These are phyloP conservation scores for Cordyceps farinosa DNA, from an alignment of 2,329 filamentous ascomycete genomes.

Conservation along the genomic window DNA sequence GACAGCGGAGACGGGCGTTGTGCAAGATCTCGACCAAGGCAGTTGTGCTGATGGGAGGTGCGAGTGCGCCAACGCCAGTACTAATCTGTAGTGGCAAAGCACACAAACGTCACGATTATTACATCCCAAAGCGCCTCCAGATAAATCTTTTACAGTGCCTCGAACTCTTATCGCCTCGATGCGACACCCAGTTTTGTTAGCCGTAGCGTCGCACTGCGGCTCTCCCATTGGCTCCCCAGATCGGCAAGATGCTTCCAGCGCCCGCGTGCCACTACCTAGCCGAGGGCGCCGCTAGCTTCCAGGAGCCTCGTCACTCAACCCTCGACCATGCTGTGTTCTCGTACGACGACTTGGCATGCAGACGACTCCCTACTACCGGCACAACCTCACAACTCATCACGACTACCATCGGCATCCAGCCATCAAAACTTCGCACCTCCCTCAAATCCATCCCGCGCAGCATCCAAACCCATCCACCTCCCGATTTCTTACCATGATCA, in stretches of 20 bases:
- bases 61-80: no score
- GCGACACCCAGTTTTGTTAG: neutral
- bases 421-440: neutral
- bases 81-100: no score
- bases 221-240: neutral
- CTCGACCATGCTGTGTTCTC: neutral
- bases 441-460: neutral
- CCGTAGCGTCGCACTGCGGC: neutral
- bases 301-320: neutral
- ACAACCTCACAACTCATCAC: neutral
- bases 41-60: no score
- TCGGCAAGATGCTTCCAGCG: conserved; percentile 9
- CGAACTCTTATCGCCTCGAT: no score
- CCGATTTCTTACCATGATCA: neutral
- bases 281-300: neutral
- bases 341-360: neutral
- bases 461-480: neutral
- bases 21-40: no score
- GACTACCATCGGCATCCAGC: neutral
- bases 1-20: neutral
- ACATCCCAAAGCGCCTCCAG: no score
- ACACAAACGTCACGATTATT: no score
- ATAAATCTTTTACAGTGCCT: no score
- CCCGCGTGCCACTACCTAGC: neutral
- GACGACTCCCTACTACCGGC: neutral